These are phyloP conservation scores for Emergomyces orientalis DNA, from an alignment of 2,329 filamentous ascomycete species.

Conservation along the genomic window DNA sequence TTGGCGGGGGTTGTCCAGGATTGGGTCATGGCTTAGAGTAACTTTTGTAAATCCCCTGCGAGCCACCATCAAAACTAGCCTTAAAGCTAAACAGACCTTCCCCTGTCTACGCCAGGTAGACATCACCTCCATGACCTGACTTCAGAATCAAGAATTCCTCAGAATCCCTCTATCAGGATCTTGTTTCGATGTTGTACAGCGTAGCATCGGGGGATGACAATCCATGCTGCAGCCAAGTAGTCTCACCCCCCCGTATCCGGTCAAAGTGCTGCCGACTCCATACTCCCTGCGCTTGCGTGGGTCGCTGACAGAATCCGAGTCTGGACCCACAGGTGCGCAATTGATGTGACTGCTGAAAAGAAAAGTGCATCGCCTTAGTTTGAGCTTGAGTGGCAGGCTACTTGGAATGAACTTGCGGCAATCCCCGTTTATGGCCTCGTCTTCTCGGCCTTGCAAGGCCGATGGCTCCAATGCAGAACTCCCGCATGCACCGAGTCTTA, in stretches of 20 bases:
- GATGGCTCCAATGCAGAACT: background rate
- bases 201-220: background rate
- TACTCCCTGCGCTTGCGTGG: background rate
- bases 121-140: background rate
- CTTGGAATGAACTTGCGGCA: background rate
- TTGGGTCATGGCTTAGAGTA: background rate
- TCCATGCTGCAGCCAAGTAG: background rate
- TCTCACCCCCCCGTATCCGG: background rate
- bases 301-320: background rate
- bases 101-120: background rate
- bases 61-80: background rate
- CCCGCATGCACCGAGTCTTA: background rate
- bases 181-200: constrained; percentile 1
- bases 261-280: background rate
- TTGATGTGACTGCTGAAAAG: background rate
- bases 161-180: background rate
- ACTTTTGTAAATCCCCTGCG: background rate
- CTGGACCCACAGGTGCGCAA: background rate
- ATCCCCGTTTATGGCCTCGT: background rate
- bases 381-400: background rate
- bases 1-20: background rate
- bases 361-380: background rate
- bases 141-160: background rate
- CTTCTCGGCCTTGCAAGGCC: background rate
- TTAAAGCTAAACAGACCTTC: background rate